Percentiles rank a stretch among this genome's conserved stretches.
These are phyloP conservation scores for Vigna radiata DNA, from an alignment of 306 rosid genomes.

Conservation along the genomic window DNA sequence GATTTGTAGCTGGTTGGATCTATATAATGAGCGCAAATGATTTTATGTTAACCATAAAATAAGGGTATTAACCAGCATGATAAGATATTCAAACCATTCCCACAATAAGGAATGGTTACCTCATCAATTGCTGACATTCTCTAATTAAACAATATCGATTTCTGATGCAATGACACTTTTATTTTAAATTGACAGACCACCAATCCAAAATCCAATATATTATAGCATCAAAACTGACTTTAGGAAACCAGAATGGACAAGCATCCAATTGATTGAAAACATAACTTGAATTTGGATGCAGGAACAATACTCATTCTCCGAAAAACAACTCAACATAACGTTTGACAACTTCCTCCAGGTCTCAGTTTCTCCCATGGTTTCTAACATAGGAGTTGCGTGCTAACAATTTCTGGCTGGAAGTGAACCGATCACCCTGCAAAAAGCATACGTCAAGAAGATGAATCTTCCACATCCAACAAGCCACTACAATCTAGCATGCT, in stretches of 20 bases:
- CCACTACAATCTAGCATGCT: constrained; percentile 10
- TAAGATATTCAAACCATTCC: neutral
- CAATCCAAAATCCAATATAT: constrained; percentile 39
- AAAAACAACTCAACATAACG: constrained; percentile 36
- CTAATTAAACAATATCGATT: constrained; percentile 21
- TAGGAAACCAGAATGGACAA: constrained; percentile 20
- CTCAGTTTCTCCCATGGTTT: constrained; percentile 76
- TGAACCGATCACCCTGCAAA: constrained; percentile 77
- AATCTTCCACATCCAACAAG: constrained; percentile 39
- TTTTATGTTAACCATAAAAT: neutral
- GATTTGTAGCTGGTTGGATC: neutral
- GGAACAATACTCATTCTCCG: constrained; percentile 35
- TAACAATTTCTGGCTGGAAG: constrained; percentile 66
- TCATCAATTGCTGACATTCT: constrained; percentile 7
- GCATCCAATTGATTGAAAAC: constrained; percentile 10
- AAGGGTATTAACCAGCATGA: neutral
- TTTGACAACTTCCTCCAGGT: constrained; percentile 6
- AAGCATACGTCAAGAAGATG: constrained; percentile 33
- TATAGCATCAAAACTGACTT: constrained; percentile 33
- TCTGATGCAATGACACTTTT: constrained; percentile 36
- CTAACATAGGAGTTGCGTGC: constrained; percentile 67
- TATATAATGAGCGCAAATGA: neutral
- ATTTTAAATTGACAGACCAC: constrained; percentile 30
- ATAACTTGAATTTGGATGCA: constrained; percentile 18
- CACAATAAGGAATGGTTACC: no score